Evolutionary conservation across 257 asterid species (phyloP), one percentile per base, ranked within the genome.

Genomic region (Linderniella brevidens): DNA sequence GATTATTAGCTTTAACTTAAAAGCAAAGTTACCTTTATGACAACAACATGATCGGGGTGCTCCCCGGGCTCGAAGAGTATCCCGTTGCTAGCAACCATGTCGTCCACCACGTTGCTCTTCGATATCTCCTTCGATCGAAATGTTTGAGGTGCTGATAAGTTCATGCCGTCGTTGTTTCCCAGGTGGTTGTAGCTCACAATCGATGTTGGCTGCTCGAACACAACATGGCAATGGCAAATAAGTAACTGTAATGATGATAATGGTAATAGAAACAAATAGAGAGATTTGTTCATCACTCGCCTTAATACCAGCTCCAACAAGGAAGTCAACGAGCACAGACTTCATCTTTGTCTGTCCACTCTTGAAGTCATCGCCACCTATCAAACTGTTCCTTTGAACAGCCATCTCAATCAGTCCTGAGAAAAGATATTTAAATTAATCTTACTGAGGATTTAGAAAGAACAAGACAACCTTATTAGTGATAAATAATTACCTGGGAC

Each of bases 321-420:
- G 96, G 69, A 88, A 88, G 70, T 88, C 98, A 19, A 88, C 98
- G 6, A 90, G 85, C 50, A 80, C 98, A 0, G 98, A 90, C 53
- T 90, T 90, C 98, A 90, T 90, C 71, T 90, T 90, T 15, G 98
- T 90, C 52, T 90, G 98, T 10, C 98, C 98, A 57, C 98, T 90
- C 82, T 90, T 90, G 61, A 90, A 90, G 36, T 90, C 98, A 54
- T 90, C 96, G 29, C 98, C 98, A 50, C 94, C 98, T 8, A 90
- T 90, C 72, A 84, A 75, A 53, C 81, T 65, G 68, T 90, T 90
- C 67, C 77, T 70, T 53, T 66, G 64, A 45, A 84, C 85, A 15
- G 98, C 96, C 78, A 85, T 52, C 48, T 90, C 94, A 61, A 90
- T 78, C 50, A 90, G 66, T 44, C 93, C 96, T 82, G 71, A 13